Evolutionary conservation across 2,329 filamentous ascomycete genomes (phyloP).

Genomic region (Neodidymelliopsis sp.): DNA sequence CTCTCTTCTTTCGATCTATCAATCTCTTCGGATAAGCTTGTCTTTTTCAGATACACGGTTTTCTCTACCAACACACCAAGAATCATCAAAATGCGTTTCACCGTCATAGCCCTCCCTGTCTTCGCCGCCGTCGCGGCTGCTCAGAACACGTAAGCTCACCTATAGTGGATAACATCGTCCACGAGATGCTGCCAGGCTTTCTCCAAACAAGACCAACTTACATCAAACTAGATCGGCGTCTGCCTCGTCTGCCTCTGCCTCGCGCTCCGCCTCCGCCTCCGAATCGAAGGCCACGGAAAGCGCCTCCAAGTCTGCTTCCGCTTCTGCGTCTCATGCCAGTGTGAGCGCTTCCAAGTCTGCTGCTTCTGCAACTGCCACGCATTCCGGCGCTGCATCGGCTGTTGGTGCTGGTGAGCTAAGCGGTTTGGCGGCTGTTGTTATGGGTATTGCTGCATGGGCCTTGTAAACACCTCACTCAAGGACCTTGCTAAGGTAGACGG

Average conservation of each 20-base stretch:
- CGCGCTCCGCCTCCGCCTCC: neutral
- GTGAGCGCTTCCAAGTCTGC: conserved; percentile 7
- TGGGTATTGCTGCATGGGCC: conserved; percentile 24
- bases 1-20: neutral
- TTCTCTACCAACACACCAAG: neutral
- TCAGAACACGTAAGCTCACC: conserved; percentile 12
- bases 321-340: conserved; percentile 1
- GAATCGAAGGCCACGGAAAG: too few species aligned
- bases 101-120: conserved; percentile 7
- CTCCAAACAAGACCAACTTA: too few species aligned
- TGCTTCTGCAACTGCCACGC: conserved; percentile 10
- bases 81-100: conserved; percentile 11
- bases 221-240: too few species aligned
- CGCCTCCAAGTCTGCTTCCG: too few species aligned
- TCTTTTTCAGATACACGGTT: neutral
- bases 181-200: too few species aligned
- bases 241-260: neutral
- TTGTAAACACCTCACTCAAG: conserved; percentile 12
- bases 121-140: conserved; percentile 10
- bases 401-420: conserved; percentile 11
- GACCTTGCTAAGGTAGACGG: neutral
- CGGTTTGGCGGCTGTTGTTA: conserved; percentile 20
- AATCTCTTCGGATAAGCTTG: neutral
- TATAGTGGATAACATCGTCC: too few species aligned
- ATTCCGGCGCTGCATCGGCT: conserved; percentile 12